These are phyloP conservation scores for Sugiyamaella qingdaonensis DNA, from an alignment of 805 yeast species.

Conservation along the genomic window DNA sequence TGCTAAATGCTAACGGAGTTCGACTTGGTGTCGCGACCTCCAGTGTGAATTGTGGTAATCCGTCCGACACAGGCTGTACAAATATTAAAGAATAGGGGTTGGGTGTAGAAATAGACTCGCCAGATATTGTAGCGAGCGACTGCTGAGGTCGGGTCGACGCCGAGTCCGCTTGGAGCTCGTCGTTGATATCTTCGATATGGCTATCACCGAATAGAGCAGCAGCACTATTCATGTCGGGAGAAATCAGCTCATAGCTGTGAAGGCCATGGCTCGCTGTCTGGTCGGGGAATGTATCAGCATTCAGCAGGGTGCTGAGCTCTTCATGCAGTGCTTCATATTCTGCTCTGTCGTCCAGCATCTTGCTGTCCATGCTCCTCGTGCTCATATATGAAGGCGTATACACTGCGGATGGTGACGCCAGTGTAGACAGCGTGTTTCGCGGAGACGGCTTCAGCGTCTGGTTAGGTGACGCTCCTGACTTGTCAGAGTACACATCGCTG, in stretches of 20 bases:
- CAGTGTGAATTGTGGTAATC: background rate
- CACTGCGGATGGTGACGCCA: background rate
- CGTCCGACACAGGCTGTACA: background rate
- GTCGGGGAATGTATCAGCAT: slow-evolving; percentile 10
- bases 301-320: slow-evolving; percentile 16
- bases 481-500: background rate
- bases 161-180: background rate
- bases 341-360: slow-evolving; percentile 6
- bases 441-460: background rate
- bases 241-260: background rate
- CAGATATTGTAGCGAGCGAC: background rate
- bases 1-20: background rate
- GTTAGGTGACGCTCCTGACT: background rate
- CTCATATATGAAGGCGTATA: background rate
- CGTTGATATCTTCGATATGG: background rate
- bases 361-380: background rate
- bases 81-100: slow-evolving; percentile 1
- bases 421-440: background rate
- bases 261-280: background rate
- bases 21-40: background rate
- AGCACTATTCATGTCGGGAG: background rate
- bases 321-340: slow-evolving; percentile 18
- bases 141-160: background rate
- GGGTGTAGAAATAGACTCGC: background rate
- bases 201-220: background rate